phyloP scores from a whole-genome alignment of 208 protist species.

The Trypanosoma rangeli region DNA sequence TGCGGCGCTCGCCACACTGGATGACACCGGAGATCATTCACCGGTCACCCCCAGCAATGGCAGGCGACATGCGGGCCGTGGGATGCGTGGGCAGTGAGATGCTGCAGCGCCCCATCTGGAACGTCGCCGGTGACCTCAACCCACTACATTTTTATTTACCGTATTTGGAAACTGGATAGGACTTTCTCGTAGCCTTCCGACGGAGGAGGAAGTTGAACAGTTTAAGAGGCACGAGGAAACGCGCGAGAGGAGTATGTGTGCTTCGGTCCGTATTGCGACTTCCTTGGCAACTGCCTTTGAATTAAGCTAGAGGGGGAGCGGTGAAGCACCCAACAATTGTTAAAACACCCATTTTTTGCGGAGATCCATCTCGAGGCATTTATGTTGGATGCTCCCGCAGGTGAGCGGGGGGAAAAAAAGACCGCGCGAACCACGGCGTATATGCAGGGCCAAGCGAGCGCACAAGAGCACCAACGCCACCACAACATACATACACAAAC shows the following conservation, averaged over 20 bases:
- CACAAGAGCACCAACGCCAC: no score
- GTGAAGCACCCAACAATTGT: conserved; percentile 41
- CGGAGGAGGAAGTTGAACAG: conserved; percentile 39
- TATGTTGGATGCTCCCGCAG: conserved; percentile 43
- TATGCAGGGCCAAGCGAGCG: background rate
- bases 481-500: background rate
- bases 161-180: conserved; percentile 41
- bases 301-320: conserved; percentile 51
- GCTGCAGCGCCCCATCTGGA: conserved; percentile 59
- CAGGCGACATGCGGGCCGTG: conserved; percentile 74
- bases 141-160: conserved; percentile 56
- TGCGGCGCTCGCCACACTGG: conserved; percentile 60
- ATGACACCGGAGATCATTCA: conserved; percentile 84
- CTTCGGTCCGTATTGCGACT: conserved; percentile 53
- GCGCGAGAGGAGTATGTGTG: conserved; percentile 31
- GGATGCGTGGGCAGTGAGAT: conserved; percentile 86
- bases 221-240: conserved; percentile 17
- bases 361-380: conserved; percentile 37
- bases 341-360: conserved; percentile 57
- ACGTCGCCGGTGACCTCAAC: conserved; percentile 28
- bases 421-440: background rate
- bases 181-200: conserved; percentile 51
- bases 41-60: conserved; percentile 23
- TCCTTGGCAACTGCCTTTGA: conserved; percentile 47
- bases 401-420: background rate